Percentiles rank a stretch among this genome's conserved stretches.
These are phyloP conservation scores for Cryphonectria carpinicola DNA, from an alignment of 2,329 filamentous ascomycete genomes.

Conservation along the genomic window DNA sequence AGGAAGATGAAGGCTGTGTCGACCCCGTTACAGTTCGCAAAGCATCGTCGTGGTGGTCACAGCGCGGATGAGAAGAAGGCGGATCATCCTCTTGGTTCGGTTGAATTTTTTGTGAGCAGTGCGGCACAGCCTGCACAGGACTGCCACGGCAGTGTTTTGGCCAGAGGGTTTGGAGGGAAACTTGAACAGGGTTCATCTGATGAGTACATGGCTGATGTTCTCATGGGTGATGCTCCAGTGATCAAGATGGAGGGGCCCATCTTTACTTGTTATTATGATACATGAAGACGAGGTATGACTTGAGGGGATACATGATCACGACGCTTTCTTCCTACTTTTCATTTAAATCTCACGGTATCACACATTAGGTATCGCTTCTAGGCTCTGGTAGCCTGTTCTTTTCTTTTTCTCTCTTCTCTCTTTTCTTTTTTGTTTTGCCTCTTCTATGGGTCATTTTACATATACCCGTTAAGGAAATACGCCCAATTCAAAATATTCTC, in stretches of 20 bases:
- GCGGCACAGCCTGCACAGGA: constrained; percentile 8
- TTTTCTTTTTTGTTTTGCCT: neutral
- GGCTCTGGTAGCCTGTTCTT: neutral
- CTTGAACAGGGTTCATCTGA: neutral
- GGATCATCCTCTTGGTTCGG: constrained; percentile 41
- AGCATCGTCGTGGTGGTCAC: constrained; percentile 37
- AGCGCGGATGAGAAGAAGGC: constrained; percentile 36
- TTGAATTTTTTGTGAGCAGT: constrained; percentile 32
- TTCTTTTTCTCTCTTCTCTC: neutral
- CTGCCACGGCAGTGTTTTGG: neutral
- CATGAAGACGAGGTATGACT: neutral
- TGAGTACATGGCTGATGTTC: constrained; percentile 12
- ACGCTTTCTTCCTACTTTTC: neutral
- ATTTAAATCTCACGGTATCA: neutral
- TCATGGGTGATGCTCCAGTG: constrained; percentile 7
- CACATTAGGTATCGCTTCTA: neutral
- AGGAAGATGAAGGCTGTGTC: constrained; percentile 42
- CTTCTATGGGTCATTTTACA: neutral
- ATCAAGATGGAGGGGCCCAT: constrained; percentile 17
- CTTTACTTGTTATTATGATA: constrained; percentile 25
- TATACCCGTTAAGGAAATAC: neutral
- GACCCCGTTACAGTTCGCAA: constrained; percentile 46
- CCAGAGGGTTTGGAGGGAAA: neutral
- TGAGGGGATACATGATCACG: neutral
- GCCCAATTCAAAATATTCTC: neutral